Base-by-base conservation (phyloP, 2,329 filamentous ascomycete species). In the Fusarium euwallaceae region DNA sequence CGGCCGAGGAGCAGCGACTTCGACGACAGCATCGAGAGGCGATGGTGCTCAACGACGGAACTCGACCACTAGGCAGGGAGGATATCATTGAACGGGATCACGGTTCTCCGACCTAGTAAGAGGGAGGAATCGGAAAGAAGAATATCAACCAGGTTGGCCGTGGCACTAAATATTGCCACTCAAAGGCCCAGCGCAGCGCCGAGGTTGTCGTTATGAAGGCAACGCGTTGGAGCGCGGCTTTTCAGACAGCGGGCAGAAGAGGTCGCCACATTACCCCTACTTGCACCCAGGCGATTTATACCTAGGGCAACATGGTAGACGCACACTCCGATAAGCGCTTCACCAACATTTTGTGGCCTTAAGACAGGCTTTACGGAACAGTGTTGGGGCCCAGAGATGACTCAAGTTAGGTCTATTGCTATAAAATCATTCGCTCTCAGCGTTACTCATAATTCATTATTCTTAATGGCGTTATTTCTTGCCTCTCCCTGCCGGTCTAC, bases 21-120 rank as follows among this genome's bases (percentile, higher is more conserved):
- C 87, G 95, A 69, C 89, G 95, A 74, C 89, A 94, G 60, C 89
- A 96, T 79, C 89, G 95, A 75, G 95, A 98, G 84, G 95, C 95
- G 6, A 95, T 98, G 90, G 95, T 98, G 22, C 86, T 98, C 66
- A 96, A 95, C 78, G 95, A 97, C 78, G 94, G 94, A n/a, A 94
- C 90, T 24, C 88, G 92, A 36, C 93, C 94, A 2, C 82, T 97
- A 53, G 91, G 89, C 5, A 89, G 91, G 72, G 90, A 91, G 53
- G 94, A 97, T 80, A 97, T 98, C 39, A 94, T 95, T 63, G 92
- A 97, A 81, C 85, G 90, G 71, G 88, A 87, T 41, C 84, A 87
- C 55, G 84, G 84, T 56, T 85, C 84, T 45, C 80, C 70, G 24
- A 62, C 66, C 43, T 75, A 70, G 41, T 41, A n/a, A 64, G 59